These are phyloP conservation scores for Mrakia hoshinonis DNA, from an alignment of 768 basidiomycete genomes.

Conservation along the genomic window DNA sequence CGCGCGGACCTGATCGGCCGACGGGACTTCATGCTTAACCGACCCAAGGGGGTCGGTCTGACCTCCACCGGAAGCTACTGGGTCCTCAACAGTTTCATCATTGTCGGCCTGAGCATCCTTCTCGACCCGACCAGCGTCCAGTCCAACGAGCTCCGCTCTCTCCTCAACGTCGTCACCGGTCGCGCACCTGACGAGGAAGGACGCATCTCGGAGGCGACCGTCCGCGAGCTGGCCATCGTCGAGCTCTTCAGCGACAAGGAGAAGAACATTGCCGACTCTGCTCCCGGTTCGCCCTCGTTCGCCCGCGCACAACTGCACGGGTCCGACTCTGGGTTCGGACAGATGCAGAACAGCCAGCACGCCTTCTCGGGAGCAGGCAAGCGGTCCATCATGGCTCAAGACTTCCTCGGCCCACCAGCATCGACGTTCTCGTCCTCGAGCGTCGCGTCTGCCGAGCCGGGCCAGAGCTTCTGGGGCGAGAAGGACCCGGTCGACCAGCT, in stretches of 20 bases:
- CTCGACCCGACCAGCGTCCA: slow-evolving; percentile 19
- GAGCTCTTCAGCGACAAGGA: slow-evolving; percentile 41
- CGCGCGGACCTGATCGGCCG: slow-evolving; percentile 41
- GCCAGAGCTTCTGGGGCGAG: slow-evolving; percentile 3
- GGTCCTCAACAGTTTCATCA: slow-evolving; percentile 28
- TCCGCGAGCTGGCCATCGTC: slow-evolving; percentile 43
- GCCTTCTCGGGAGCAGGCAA: background rate
- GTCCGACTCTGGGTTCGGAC: background rate
- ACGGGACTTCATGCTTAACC: slow-evolving; percentile 41
- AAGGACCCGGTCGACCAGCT: slow-evolving; percentile 29
- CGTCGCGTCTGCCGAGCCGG: background rate
- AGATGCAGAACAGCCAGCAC: background rate
- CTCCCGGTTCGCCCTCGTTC: background rate
- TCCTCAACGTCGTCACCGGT: slow-evolving; percentile 40
- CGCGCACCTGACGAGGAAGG: slow-evolving; percentile 40
- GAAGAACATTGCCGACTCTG: slow-evolving; percentile 30
- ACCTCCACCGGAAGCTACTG: slow-evolving; percentile 24
- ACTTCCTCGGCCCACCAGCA: slow-evolving; percentile 15
- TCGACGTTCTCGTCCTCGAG: background rate
- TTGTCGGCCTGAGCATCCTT: slow-evolving; percentile 25
- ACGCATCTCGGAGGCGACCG: slow-evolving; percentile 39
- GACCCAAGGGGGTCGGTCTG: slow-evolving; percentile 29
- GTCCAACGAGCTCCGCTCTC: slow-evolving; percentile 31
- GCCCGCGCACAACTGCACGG: background rate
- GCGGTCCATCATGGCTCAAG: slow-evolving; percentile 1